These are phyloP conservation scores for Schizosaccharomyces octosporus DNA, from an alignment of 805 yeast genomes.

Conservation along the genomic window DNA sequence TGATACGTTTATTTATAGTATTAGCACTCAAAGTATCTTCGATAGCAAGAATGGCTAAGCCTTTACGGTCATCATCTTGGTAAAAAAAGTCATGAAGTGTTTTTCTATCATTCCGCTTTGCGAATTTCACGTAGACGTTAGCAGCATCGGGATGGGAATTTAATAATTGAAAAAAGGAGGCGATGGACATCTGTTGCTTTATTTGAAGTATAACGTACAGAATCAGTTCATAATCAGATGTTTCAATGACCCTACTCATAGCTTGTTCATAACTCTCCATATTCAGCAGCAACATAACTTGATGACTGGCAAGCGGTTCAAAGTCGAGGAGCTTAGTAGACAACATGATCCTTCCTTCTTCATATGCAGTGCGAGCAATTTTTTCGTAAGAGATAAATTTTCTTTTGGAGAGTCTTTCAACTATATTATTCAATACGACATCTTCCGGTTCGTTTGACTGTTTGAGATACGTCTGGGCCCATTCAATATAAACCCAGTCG, in stretches of 20 bases:
- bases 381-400: slow-evolving; percentile 4
- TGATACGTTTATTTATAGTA: background rate
- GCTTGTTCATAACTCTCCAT: slow-evolving; percentile 56
- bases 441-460: slow-evolving; percentile 4
- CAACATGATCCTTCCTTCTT: slow-evolving; percentile 55
- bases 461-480: slow-evolving; percentile 58
- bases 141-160: slow-evolving; percentile 23
- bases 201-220: slow-evolving; percentile 29
- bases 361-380: slow-evolving; percentile 31
- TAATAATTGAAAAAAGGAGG: slow-evolving; percentile 46
- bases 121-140: slow-evolving; percentile 18
- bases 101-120: slow-evolving; percentile 14
- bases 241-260: slow-evolving; percentile 35
- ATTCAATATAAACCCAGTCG: slow-evolving; percentile 36
- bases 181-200: slow-evolving; percentile 27
- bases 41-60: slow-evolving; percentile 21
- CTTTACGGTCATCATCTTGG: slow-evolving; percentile 35
- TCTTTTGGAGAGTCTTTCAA: background rate
- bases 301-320: slow-evolving; percentile 38
- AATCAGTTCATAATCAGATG: slow-evolving; percentile 33
- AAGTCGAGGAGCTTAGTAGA: slow-evolving; percentile 42
- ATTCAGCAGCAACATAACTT: slow-evolving; percentile 36
- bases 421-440: background rate
- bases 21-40: slow-evolving; percentile 8
- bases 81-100: slow-evolving; percentile 30